Evolutionary conservation across 1,284 basidiomycete genomes (phyloP).

Genomic region (Pyrrhoderma lamaoense): DNA sequence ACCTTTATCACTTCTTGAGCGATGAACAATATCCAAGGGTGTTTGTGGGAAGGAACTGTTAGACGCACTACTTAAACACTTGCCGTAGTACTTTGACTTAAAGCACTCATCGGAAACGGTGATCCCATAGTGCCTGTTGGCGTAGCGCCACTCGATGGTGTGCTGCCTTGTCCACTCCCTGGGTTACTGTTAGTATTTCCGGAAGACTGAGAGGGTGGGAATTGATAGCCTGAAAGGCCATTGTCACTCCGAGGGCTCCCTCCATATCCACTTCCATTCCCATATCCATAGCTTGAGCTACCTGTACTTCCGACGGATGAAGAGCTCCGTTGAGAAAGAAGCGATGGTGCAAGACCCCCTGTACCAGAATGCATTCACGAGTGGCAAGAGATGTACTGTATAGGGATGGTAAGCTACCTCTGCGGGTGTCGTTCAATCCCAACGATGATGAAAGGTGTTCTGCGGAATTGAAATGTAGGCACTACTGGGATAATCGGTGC

Average conservation of each 20-base stretch:
- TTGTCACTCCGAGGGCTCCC: background rate
- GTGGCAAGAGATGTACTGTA: conserved; percentile 40
- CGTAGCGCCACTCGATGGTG: conserved; percentile 4
- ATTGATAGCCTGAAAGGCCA: conserved; percentile 15
- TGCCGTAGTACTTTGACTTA: background rate
- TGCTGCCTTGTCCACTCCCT: conserved; percentile 2
- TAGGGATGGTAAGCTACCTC: conserved; percentile 57
- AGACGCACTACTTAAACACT: conserved; percentile 1
- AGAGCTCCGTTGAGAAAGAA: background rate
- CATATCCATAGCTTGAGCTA: too few relatives aligned
- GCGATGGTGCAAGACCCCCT: background rate
- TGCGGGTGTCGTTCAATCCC: conserved; percentile 37
- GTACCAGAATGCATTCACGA: conserved; percentile 6
- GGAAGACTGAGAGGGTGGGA: conserved; percentile 5
- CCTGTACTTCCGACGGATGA: background rate
- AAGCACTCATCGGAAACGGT: background rate
- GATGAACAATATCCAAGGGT: background rate
- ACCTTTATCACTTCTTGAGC: background rate
- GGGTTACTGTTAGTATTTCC: background rate
- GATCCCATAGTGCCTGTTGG: background rate
- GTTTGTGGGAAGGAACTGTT: conserved; percentile 14
- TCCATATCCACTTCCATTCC: too few relatives aligned
- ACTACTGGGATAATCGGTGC: conserved; percentile 1
- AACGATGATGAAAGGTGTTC: conserved; percentile 25
- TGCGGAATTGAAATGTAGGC: conserved; percentile 1